Base-by-base conservation (phyloP, 2,329 filamentous ascomycete genomes). In the Ambrosiella cleistominuta region DNA sequence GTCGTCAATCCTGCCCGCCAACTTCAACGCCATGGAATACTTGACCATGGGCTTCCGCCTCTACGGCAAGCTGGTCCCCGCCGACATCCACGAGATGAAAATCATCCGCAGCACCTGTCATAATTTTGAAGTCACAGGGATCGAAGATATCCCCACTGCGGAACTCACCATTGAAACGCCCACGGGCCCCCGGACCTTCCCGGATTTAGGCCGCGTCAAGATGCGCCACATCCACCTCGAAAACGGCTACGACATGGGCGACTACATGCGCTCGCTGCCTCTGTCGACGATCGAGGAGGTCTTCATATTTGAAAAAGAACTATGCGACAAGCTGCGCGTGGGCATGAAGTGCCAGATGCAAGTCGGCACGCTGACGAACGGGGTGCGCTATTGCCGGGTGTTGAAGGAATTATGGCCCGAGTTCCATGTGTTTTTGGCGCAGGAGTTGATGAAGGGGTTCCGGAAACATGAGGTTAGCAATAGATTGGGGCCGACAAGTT, bases 281-380 rank as follows among this genome's bases (percentile, higher is more conserved):
- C 12, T 52, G 9, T 36, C 58, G 3, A 15, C 59, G 3, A 13
- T 27, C 7, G 27, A 42, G 1, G 56, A 72, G 38, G 68, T 68
- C 11, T 83, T 94, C 62, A 80, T 85, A 65, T 66, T 95, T 2
- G 89, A 95, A 61, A 76, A 80, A 35, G 68, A 75, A 13, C 62
- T 74, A 9, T 65, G 78, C 7, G 63, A 57, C 2, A 71, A 78
- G 58, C 79, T 85, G 65, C 77, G 78, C 60, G 68, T 75, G 0
- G 86, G 88, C 0, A 78, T 85, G 74, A 85, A 82, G 67, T 64
- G 86, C 39, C 72, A 75, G 35, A 68, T 78, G 0, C 70, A 68
- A 0, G 70, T 86, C 8, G 78, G 75, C 62, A 71, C 80, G 59
- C 68, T 86, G 27, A 76, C 76, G 63, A 79, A 83, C 27, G 83